Percentiles rank a stretch among this genome's conserved stretches.
These are phyloP conservation scores for Tolypocladium ovalisporum DNA, from an alignment of 2,329 filamentous ascomycete species.

Conservation along the genomic window DNA sequence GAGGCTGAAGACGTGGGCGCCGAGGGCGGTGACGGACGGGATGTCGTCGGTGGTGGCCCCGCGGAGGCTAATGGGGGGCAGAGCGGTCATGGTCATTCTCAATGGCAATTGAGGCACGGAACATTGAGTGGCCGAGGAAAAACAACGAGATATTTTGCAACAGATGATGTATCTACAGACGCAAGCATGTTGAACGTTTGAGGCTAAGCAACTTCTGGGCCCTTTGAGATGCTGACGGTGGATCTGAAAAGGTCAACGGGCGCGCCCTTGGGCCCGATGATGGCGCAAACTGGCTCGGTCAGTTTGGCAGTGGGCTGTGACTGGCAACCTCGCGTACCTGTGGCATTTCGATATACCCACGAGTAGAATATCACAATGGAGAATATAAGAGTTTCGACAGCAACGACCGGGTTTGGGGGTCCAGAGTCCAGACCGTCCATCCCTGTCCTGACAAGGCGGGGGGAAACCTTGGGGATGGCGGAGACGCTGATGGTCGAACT, in stretches of 20 bases:
- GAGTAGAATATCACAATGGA: too few relatives aligned
- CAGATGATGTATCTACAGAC: too few relatives aligned
- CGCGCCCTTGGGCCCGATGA: background rate
- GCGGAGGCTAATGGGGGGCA: background rate
- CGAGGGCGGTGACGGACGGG: constrained; percentile 20
- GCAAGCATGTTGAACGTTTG: background rate
- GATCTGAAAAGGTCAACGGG: background rate
- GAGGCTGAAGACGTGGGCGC: constrained; percentile 21
- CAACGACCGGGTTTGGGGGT: background rate
- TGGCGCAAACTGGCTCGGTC: background rate
- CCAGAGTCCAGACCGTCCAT: background rate
- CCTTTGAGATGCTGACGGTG: background rate
- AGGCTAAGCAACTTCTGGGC: background rate
- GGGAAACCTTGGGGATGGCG: background rate
- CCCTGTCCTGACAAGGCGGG: background rate
- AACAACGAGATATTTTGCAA: background rate
- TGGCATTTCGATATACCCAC: too few relatives aligned
- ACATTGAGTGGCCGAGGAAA: background rate
- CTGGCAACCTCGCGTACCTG: background rate
- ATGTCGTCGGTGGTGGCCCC: constrained; percentile 10
- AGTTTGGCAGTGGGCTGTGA: background rate
- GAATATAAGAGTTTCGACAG: too few relatives aligned
- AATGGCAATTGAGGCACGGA: background rate
- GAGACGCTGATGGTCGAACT: background rate
- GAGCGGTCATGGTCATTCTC: background rate